A percentile compares a stretch with the other conserved stretches of the same genome.
Conservation (phyloP, 2,329 filamentous ascomycete species). For the Alternaria hordeiaustralica region DNA sequence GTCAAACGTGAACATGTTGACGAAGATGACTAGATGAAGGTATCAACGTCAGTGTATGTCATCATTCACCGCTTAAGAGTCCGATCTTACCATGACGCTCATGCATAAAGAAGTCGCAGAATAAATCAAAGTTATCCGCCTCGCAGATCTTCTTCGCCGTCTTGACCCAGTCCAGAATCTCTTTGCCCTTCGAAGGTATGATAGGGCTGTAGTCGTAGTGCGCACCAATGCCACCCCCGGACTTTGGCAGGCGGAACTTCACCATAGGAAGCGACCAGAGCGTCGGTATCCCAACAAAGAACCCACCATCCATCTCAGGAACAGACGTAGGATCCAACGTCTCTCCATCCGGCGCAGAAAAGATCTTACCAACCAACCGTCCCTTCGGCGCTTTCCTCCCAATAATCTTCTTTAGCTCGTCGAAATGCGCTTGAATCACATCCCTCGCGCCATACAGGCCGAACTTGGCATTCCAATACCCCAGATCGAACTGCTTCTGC, state of each 20-base stretch:
- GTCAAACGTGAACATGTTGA: constrained; percentile 59
- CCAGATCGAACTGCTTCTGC: constrained; percentile 50
- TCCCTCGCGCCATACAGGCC: constrained; percentile 53
- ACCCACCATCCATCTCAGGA: constrained; percentile 39
- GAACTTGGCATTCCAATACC: constrained; percentile 56
- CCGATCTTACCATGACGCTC: constrained; percentile 44
- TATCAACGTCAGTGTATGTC: neutral
- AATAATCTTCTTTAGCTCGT: constrained; percentile 49
- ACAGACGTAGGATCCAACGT: constrained; percentile 48
- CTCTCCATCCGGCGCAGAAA: constrained; percentile 47
- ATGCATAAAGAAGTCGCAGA: constrained; percentile 59
- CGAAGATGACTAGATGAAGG: constrained; percentile 48
- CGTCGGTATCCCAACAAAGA: constrained; percentile 41
- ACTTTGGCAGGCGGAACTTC: constrained; percentile 38
- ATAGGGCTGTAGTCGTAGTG: constrained; percentile 44
- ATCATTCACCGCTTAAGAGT: neutral
- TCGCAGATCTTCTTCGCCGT: constrained; percentile 53
- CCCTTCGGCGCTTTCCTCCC: constrained; percentile 48
- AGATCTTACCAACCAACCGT: constrained; percentile 48
- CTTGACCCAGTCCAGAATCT: constrained; percentile 52
- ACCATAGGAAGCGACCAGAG: constrained; percentile 44
- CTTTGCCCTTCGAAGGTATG: constrained; percentile 45
- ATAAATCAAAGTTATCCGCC: constrained; percentile 52
- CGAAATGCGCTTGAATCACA: constrained; percentile 55
- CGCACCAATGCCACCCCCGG: constrained; percentile 37